Evolutionary conservation across 257 asterid genomes (phyloP).

Genomic region (Dorcoceras hygrometricum): DNA sequence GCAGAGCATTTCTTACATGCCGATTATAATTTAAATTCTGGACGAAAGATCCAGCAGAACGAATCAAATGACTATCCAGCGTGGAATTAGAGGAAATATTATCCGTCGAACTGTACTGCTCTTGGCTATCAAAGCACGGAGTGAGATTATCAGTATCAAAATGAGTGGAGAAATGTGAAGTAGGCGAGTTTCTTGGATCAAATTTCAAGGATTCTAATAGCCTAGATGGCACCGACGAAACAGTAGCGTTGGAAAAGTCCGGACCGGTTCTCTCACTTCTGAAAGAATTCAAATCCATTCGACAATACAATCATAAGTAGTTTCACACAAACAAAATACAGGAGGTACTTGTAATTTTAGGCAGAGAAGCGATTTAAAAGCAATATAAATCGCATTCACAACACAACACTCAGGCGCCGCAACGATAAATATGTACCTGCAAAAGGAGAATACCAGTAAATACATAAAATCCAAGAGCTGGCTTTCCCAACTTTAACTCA

Average conservation of each 20-base stretch:
- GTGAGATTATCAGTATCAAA: slow-evolving; percentile 47
- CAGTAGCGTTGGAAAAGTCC: slow-evolving; percentile 33
- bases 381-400: not conserved
- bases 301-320: slow-evolving; percentile 27
- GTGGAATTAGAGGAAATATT: slow-evolving; percentile 56
- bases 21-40: slow-evolving; percentile 40
- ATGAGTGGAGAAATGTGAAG: slow-evolving; percentile 58
- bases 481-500: not conserved
- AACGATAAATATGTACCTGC: slow-evolving; percentile 28
- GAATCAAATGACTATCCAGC: slow-evolving; percentile 33
- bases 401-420: not conserved
- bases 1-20: slow-evolving; percentile 49
- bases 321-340: not conserved
- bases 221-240: slow-evolving; percentile 48
- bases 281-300: slow-evolving; percentile 42
- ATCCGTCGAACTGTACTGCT: slow-evolving; percentile 53
- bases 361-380: too few relatives aligned
- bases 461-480: not conserved
- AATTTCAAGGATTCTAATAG: slow-evolving; percentile 49
- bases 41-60: slow-evolving; percentile 28
- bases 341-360: not conserved
- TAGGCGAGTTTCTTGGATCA: slow-evolving; percentile 65
- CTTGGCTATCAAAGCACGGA: slow-evolving; percentile 47
- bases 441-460: slow-evolving; percentile 3
- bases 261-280: slow-evolving; percentile 27